Conservation (phyloP, 805 yeast genomes). For the Maudiozyma bulderi region DNA sequence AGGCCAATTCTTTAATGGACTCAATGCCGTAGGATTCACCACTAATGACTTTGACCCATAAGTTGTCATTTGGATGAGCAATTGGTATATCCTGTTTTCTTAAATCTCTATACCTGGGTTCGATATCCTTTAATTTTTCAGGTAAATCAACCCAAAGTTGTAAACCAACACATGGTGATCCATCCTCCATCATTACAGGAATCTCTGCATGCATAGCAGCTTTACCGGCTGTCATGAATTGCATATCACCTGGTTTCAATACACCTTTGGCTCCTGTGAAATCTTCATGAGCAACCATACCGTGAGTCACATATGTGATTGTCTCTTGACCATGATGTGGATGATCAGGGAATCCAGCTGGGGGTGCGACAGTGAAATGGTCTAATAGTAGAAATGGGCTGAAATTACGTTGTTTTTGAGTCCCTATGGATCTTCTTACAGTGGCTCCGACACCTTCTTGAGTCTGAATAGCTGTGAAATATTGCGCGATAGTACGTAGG, state of each 20-base stretch:
- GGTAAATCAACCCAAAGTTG: constrained; percentile 89
- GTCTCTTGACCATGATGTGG: constrained; percentile 82
- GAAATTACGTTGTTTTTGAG: constrained; percentile 56
- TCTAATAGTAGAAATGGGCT: constrained; percentile 77
- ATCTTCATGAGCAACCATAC: constrained; percentile 73
- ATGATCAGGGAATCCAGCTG: constrained; percentile 74
- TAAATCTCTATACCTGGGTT: constrained; percentile 74
- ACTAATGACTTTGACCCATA: constrained; percentile 54
- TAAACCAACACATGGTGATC: constrained; percentile 52
- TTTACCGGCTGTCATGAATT: constrained; percentile 88
- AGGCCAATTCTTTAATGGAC: constrained; percentile 64
- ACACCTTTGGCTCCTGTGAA: constrained; percentile 79
- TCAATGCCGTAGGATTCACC: constrained; percentile 73
- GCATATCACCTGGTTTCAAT: constrained; percentile 72
- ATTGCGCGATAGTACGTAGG: constrained; percentile 40
- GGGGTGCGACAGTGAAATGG: constrained; percentile 56
- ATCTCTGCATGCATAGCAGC: constrained; percentile 84
- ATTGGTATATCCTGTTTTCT: constrained; percentile 61
- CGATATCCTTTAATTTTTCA: constrained; percentile 45
- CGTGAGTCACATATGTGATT: constrained; percentile 56
- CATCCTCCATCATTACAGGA: constrained; percentile 49
- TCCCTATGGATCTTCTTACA: constrained; percentile 75
- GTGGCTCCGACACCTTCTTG: constrained; percentile 84
- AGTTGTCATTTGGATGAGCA: constrained; percentile 50
- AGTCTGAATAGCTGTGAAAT: constrained; percentile 54